These are phyloP conservation scores for Centaurea solstitialis DNA, from an alignment of 129 eudicot species.

Conservation along the genomic window DNA sequence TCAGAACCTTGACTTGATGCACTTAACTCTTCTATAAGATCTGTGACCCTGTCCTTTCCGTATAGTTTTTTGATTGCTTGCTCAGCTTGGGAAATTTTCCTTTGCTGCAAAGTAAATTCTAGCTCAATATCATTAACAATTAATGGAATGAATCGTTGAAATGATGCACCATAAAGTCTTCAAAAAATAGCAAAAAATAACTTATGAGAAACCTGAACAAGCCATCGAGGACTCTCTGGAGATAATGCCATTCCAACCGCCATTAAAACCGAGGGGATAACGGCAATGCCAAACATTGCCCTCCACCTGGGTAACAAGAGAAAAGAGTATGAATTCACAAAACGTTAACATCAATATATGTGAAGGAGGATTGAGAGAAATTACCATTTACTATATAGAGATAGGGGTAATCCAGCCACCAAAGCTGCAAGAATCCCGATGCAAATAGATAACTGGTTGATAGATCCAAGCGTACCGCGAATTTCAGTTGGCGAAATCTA, in stretches of 20 bases:
- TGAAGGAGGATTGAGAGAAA: constrained; percentile 15
- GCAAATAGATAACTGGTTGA: constrained; percentile 89
- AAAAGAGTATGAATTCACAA: not conserved
- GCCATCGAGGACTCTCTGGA: constrained; percentile 99
- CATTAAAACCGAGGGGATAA: constrained; percentile 71
- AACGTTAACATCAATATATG: not conserved
- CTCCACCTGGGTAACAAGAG: constrained; percentile 73
- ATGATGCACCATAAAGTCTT: not conserved
- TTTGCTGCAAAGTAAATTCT: constrained; percentile 59
- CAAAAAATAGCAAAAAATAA: constrained; percentile 4
- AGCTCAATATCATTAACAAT: not conserved
- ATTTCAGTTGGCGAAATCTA: constrained; percentile 98
- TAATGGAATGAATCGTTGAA: not conserved
- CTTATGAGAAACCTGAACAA: constrained; percentile 64
- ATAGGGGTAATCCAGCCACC: constrained; percentile 87
- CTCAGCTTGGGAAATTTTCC: constrained; percentile 75
- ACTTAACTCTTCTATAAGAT: constrained; percentile 67
- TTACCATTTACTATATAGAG: constrained; percentile 71
- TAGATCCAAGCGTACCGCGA: constrained; percentile 95
- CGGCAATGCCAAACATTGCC: constrained; percentile 88
- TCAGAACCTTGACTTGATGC: constrained; percentile 61
- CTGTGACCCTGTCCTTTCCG: constrained; percentile 81
- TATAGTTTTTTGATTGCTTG: constrained; percentile 55
- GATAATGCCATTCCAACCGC: constrained; percentile 91
- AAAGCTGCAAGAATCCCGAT: constrained; percentile 91